Conservation (phyloP, 352 stramenopile genomes). For the Globisporangium apiculatum region DNA sequence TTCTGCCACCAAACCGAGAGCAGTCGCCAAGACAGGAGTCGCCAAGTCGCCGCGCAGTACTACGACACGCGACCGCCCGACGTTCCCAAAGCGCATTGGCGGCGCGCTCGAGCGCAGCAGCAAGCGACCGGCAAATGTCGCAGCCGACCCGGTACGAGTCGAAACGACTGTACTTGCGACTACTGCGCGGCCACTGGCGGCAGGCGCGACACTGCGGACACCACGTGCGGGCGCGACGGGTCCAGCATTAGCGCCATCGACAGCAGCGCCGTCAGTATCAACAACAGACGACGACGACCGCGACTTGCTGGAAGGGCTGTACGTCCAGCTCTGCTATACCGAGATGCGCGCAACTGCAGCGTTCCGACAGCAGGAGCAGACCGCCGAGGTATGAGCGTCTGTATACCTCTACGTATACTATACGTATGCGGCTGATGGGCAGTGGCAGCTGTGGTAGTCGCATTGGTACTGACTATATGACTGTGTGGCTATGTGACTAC, state of each 20-base stretch:
- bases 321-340: slow-evolving; percentile 42
- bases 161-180: slow-evolving; percentile 5
- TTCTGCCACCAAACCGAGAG: background rate
- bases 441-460: too few species aligned
- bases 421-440: too few species aligned
- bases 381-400: slow-evolving; percentile 24
- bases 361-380: slow-evolving; percentile 39
- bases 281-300: slow-evolving; percentile 26
- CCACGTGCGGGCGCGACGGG: background rate
- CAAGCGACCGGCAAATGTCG: slow-evolving; percentile 13
- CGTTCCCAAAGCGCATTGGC: slow-evolving; percentile 15
- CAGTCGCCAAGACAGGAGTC: background rate
- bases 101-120: slow-evolving; percentile 5
- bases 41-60: background rate
- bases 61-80: slow-evolving; percentile 7
- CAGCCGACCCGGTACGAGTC: slow-evolving; percentile 1
- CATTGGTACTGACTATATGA: background rate
- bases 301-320: slow-evolving; percentile 39
- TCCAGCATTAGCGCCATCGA: background rate
- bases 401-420: too few species aligned
- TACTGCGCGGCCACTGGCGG: background rate
- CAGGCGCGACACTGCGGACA: background rate
- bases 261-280: too few species aligned
- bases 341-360: slow-evolving; percentile 28
- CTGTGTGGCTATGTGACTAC: background rate